Evolutionary conservation across 2,329 filamentous ascomycete species (phyloP).

Genomic region (Chaetomiaceae sp.): DNA sequence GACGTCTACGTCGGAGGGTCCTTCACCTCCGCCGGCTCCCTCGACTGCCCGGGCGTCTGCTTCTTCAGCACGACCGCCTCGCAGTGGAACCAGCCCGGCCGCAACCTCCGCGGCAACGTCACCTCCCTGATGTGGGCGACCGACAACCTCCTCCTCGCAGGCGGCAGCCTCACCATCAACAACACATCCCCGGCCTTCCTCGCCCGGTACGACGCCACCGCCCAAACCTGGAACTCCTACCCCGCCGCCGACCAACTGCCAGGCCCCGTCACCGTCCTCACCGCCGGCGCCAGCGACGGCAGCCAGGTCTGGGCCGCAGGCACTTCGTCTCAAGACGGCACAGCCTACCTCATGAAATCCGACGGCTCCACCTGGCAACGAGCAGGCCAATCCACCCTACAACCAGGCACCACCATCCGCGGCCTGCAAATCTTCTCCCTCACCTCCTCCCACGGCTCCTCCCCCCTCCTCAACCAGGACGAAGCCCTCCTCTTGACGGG

Average conservation of each 20-base stretch:
- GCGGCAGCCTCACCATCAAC: constrained; percentile 69
- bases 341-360: constrained; percentile 77
- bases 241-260: constrained; percentile 63
- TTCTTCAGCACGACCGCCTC: constrained; percentile 64
- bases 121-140: constrained; percentile 72
- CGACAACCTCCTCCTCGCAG: constrained; percentile 66
- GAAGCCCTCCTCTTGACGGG: constrained; percentile 83
- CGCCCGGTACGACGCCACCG: constrained; percentile 66
- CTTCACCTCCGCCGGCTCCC: constrained; percentile 76
- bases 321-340: constrained; percentile 59
- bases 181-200: constrained; percentile 60
- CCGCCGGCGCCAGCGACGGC: constrained; percentile 66
- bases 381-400: constrained; percentile 56
- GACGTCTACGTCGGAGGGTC: constrained; percentile 83
- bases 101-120: constrained; percentile 65
- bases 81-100: constrained; percentile 78
- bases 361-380: constrained; percentile 68
- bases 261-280: constrained; percentile 73
- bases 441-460: constrained; percentile 61
- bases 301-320: constrained; percentile 81
- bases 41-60: constrained; percentile 80
- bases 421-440: constrained; percentile 78
- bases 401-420: constrained; percentile 62
- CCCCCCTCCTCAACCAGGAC: constrained; percentile 58
- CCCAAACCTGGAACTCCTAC: constrained; percentile 62